A percentile compares a stretch with the other conserved stretches of the same genome.
Conservation (phyloP, 2,329 filamentous ascomycete species). For the Fusarium marasasianum region DNA sequence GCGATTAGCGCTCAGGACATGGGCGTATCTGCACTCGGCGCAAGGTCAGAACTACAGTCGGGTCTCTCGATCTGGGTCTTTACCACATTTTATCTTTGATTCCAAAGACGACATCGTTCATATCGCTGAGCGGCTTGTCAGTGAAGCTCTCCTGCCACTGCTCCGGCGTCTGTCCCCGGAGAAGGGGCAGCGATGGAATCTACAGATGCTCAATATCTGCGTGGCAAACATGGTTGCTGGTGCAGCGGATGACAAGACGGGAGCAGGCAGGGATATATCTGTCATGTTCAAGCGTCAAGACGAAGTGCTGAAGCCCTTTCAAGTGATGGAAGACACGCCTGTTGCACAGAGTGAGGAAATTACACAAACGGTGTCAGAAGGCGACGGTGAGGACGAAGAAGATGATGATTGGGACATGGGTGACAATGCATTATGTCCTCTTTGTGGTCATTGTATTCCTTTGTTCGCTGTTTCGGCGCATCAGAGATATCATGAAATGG, state of each 20-base stretch:
- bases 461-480: constrained; percentile 68
- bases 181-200: constrained; percentile 73
- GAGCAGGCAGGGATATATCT: constrained; percentile 78
- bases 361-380: constrained; percentile 29
- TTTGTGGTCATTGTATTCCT: constrained; percentile 65
- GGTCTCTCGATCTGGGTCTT: constrained; percentile 76
- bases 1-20: constrained; percentile 79
- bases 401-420: constrained; percentile 45
- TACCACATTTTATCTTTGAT: constrained; percentile 79
- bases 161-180: constrained; percentile 79
- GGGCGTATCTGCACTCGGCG: constrained; percentile 49
- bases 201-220: constrained; percentile 86
- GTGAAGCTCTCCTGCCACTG: constrained; percentile 74
- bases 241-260: constrained; percentile 60
- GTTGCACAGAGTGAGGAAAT: constrained; percentile 39
- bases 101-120: constrained; percentile 65
- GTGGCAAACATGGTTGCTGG: constrained; percentile 82
- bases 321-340: constrained; percentile 54
- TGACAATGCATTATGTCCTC: constrained; percentile 51
- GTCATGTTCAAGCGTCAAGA: constrained; percentile 85
- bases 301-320: constrained; percentile 73
- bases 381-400: constrained; percentile 29
- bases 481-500: constrained; percentile 49
- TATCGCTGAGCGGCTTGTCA: constrained; percentile 74
- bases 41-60: constrained; percentile 71